Base-by-base conservation (phyloP, 177 flowering plant genomes). In the Telopea speciosissima region DNA sequence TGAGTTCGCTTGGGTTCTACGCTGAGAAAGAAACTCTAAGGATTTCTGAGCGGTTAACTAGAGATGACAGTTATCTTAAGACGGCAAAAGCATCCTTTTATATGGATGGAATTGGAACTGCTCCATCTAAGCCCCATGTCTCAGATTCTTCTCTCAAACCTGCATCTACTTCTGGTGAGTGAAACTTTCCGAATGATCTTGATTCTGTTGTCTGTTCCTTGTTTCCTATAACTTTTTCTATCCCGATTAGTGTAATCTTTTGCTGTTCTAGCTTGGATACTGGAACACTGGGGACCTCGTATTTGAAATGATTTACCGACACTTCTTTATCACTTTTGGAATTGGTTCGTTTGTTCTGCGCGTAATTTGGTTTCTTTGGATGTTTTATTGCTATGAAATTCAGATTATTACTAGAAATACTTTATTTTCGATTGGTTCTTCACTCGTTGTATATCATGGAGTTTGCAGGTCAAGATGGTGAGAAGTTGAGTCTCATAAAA, bases 401-500 rank as follows among this genome's bases (percentile, higher is more conserved):
- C 61, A 56, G 23, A 16, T 56, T 56, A 21, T 19, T 56, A 21
- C 61, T 56, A 40, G 31, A 22, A 11, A 19, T 54, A 58, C 1
- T 59, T 56, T 12, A 28, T 58, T 22, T 26, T 1, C 3, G 12
- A 63, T 22, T 21, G 33, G 45, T 12, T 63, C 33, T 70, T 9
- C 49, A 44, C 6, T 67, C 8, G 22, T 59, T 65, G 7, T 24
- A 11, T 58, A n/a, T 14, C 21, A 54, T 56, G 61, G 61, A 6
- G 31, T 60, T 11, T 79, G 79, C 80, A 93, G 98, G 91, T 74
- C 85, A 84, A 81, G 88, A 81, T 62, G 83, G 85, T 60, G 98
- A 88, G 40, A 91, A 89, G 77, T 68, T 90, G 81, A 93, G 90
- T 79, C 69, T 89, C 60, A 89, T 91, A 28, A 91, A 84, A 79